phyloP scores from a whole-genome alignment of 208 protist species.

The Leishmania arabica region DNA sequence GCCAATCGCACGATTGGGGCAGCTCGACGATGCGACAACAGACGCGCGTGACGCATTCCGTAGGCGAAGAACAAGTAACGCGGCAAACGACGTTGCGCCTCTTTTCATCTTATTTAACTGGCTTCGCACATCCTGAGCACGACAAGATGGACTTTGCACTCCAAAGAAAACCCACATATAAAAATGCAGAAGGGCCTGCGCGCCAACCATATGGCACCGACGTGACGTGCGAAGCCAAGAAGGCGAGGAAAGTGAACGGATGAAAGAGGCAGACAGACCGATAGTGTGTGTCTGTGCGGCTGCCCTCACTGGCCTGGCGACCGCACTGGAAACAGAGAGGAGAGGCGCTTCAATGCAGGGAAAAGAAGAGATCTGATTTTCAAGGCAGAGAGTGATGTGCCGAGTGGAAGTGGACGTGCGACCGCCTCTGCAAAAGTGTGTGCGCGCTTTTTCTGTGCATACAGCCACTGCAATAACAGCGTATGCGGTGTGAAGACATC shows the following conservation, averaged over 20 bases:
- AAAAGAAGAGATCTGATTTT: not conserved
- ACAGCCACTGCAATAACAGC: not conserved
- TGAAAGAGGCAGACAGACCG: too few species aligned
- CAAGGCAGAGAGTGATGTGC: not conserved
- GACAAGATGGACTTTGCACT: not conserved
- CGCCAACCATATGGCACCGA: not conserved
- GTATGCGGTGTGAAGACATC: not conserved
- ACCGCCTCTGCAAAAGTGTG: not conserved
- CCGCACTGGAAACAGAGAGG: not conserved
- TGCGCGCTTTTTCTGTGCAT: not conserved
- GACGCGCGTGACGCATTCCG: not conserved
- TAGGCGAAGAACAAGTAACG: not conserved
- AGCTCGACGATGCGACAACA: not conserved
- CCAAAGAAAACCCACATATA: not conserved
- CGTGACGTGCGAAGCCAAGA: not conserved
- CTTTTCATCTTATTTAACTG: not conserved
- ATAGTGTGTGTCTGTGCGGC: not conserved
- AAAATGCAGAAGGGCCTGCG: not conserved
- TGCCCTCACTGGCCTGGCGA: not conserved
- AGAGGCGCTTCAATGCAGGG: not conserved
- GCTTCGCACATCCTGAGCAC: not conserved
- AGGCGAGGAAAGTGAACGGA: not conserved
- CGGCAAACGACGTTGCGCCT: not conserved
- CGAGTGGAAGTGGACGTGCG: not conserved
- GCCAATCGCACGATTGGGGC: not conserved